Base-by-base conservation (phyloP, 2,329 filamentous ascomycete genomes). In the Chrysosphaeria jannelii region DNA sequence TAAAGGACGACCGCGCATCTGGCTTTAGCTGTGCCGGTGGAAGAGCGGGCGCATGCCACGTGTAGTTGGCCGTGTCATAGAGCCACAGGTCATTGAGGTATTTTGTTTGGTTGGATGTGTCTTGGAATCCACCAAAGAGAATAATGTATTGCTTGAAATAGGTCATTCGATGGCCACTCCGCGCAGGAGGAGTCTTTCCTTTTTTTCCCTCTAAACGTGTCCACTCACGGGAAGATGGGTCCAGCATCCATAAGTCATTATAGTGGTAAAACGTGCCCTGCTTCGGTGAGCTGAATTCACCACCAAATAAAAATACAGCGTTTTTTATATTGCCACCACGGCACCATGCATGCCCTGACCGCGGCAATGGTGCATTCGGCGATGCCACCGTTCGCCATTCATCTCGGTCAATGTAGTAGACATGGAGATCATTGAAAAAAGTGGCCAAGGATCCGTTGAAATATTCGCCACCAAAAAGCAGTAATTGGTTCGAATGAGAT, bases 251-350 rank as follows among this genome's bases (percentile, higher is more conserved):
- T 42, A 97, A 93, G 46, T 93, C 85, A 37, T 89, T 90, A 48
- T 97, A 97, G 45, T 97, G 85, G 43, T 97, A 91, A 38, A 97
- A 97, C 0, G 81, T 93, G 4, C 85, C 85, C 45, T 93, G 85
- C 41, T 91, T 93, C 3, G 85, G 85, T 14, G 70, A 81, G 27
- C 74, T 88, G 43, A 97, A 97, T 45, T 97, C 85, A 29, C 81
- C 85, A 31, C 85, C 85, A 38, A 93, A 93, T 10, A 97, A 49
- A 41, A 89, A 97, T 24, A 93, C 60, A 16, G 71, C 65, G 30
- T 69, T 71, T 10, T 68, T 60, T 29, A 51, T 52, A 43, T 91
- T 90, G 22, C 71, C 74, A 27, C 74, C 78, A 28, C 78, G 61
- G 36, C 75, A 88, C 76, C 79, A 91, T 10, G 85, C 81, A 53